Base-by-base conservation (phyloP, 179 eudicot genomes). In the Beta corolliflora region DNA sequence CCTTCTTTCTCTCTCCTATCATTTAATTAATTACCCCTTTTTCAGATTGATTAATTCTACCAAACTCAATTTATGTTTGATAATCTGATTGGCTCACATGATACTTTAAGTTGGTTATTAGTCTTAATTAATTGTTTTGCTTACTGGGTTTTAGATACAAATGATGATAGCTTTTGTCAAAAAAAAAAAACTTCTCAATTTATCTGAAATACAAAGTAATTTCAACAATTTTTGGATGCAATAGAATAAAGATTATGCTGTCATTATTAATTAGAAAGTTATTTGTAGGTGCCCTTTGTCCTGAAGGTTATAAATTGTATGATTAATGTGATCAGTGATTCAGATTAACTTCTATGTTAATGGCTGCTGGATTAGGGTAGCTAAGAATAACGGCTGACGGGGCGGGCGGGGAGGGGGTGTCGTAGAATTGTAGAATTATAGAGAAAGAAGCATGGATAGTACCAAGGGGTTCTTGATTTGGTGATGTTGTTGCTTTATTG, bases 1-100 rank as follows among this genome's bases (percentile, higher is more conserved):
- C 75, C 66, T 71, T 45, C 73, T 60, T 12, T 82, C 29, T 76
- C 59, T 52, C 56, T 73, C 60, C 55, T 67, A 21, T 81, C 56
- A 60, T 66, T 10, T 18, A 73, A 59, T 29, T 15, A 46, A 21
- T 44, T 9, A 12, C 9, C 60, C 53, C 21, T 54, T 71, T 71
- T 64, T 21, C 73, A 74, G 16, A 44, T 81, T 76, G 16, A 0
- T 63, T 68, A 41, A 1, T 76, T 14, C 18, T 21, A 5, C 14
- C n/a, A n/a, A 60, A 19, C 21, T 4, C 5, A 31, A 31, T 23
- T 21, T 29, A 29, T 12, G 12, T 29, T 7, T 15, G 55, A 9
- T 29, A 44, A 15, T 21, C 7, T 58, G 13, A 7, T 54, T 61
- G 58, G 18, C 44, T 71, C 45, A n/a, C 67, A 31, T 69, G 41